Evolutionary conservation across 371 early-diverging fungal genomes (phyloP).

Genomic region (Mortierella sp.): DNA sequence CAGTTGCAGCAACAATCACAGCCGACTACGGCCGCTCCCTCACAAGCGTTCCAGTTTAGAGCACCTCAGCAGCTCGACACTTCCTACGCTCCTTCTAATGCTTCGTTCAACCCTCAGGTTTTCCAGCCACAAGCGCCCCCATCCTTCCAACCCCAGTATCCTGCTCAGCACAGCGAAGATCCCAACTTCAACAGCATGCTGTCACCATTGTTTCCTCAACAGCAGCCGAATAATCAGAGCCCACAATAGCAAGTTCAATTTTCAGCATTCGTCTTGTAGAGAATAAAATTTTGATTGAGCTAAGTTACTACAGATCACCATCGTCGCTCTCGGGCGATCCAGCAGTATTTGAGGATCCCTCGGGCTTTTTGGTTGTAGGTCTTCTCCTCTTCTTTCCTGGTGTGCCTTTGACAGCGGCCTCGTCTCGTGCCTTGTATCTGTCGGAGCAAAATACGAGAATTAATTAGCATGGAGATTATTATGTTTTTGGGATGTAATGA

Average conservation of each 20-base stretch:
- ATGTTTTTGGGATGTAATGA: background rate
- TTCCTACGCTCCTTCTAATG: constrained; percentile 3
- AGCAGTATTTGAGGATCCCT: background rate
- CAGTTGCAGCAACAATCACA: constrained; percentile 26
- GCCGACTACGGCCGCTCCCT: constrained; percentile 10
- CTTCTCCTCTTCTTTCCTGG: constrained; percentile 26
- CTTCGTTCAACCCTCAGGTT: constrained; percentile 21
- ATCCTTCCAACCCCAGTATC: constrained; percentile 20
- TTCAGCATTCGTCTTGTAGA: background rate
- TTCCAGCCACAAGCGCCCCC: constrained; percentile 17
- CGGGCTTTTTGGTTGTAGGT: background rate
- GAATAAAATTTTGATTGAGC: background rate
- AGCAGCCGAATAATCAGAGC: constrained; percentile 16
- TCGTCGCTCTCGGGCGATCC: background rate
- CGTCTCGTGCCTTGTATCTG: constrained; percentile 42
- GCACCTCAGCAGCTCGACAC: constrained; percentile 18
- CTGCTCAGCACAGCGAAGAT: constrained; percentile 15
- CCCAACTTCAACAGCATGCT: constrained; percentile 32
- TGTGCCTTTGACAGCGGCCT: constrained; percentile 21
- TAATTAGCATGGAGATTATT: background rate
- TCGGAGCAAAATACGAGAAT: background rate
- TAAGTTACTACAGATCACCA: constrained; percentile 8
- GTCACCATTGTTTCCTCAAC: constrained; percentile 39
- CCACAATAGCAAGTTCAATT: constrained; percentile 22
- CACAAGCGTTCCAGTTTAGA: constrained; percentile 11